Evolutionary conservation across 441 rosid genomes (phyloP), one percentile per base, ranked within the genome.

Genomic region (Populus hybrid): DNA sequence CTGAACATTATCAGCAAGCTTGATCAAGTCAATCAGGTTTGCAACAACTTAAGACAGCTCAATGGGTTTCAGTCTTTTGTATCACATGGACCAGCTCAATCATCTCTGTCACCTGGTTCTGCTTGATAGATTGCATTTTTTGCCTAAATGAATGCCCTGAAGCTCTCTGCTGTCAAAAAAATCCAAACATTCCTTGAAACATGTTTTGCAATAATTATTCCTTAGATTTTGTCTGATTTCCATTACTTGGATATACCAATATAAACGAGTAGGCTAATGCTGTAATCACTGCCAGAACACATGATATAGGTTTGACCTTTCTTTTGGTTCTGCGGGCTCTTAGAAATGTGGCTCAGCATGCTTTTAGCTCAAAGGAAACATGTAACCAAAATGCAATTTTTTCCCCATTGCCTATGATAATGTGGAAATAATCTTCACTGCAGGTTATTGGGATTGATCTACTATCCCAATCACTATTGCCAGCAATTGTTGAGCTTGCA

Each of bases 401-500:
- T 21, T 74, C 77, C 42, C n/a, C 30, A 6, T 26, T 23, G 50
- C 24, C 57, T 57, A 28, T 32, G 76, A 73, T 72, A 63, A 63
- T 74, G 53, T 74, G 77, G 71, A 77, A 77, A 40, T 71, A 73
- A 77, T 68, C 71, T 70, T 77, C 76, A 77, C 61, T 73, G 79
- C 86, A 94, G 99, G 98, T 96, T 68, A 91, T 96, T 77, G 98
- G 99, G 83, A 96, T 96, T 78, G 99, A 96, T 86, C 87, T 96
- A 42, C 86, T 92, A 74, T 96, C 99, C 64, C 98, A 92, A 74
- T 96, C 98, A 71, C 79, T 96, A 81, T 85, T 96, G 69, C 99
- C 99, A 2, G 99, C 99, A 19, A 96, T 96, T 59, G 99, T 94
- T 74, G 98, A 96, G 89, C 98, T 96, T 82, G 98, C 99, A 19